Evolutionary conservation across 2,329 filamentous ascomycete species (phyloP).

Genomic region (Fonsecaea nubica): DNA sequence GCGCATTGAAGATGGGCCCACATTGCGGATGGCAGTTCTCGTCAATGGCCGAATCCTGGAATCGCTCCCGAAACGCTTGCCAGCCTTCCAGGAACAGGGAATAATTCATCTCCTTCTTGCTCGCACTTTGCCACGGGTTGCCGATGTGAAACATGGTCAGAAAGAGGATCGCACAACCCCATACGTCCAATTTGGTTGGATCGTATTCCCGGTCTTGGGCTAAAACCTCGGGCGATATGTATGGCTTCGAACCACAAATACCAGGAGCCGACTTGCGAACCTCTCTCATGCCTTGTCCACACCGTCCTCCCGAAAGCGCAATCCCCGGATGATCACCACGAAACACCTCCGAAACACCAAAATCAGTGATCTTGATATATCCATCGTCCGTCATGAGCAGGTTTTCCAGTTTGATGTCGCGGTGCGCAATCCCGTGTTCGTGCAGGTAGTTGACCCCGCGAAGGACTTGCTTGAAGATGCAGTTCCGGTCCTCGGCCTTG

Average conservation of each 20-base stretch:
- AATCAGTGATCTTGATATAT: conserved; percentile 88
- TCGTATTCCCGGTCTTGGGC: conserved; percentile 71
- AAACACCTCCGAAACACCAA: conserved; percentile 88
- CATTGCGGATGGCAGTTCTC: conserved; percentile 72
- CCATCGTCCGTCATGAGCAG: conserved; percentile 78
- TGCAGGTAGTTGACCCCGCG: conserved; percentile 84
- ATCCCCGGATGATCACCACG: conserved; percentile 80
- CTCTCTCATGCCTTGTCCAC: conserved; percentile 74
- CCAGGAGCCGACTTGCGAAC: conserved; percentile 73
- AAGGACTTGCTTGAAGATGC: conserved; percentile 87
- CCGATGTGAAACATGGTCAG: conserved; percentile 75
- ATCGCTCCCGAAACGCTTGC: conserved; percentile 65
- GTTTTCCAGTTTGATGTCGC: conserved; percentile 91
- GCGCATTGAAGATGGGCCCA: conserved; percentile 66
- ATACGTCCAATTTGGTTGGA: conserved; percentile 80
- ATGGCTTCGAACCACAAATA: conserved; percentile 83
- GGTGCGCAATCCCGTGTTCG: conserved; percentile 82
- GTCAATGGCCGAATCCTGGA: conserved; percentile 47
- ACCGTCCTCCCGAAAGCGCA: conserved; percentile 73
- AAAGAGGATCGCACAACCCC: conserved; percentile 85
- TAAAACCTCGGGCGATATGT: conserved; percentile 85
- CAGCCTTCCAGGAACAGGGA: conserved; percentile 70
- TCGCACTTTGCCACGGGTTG: conserved; percentile 76
- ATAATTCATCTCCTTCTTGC: conserved; percentile 65
- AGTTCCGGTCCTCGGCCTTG: conserved; percentile 71